A percentile compares a stretch with the other conserved stretches of the same genome.
phyloP scores from a whole-genome alignment of 768 basidiomycete genomes.

The Asterophora lycoperdoides region DNA sequence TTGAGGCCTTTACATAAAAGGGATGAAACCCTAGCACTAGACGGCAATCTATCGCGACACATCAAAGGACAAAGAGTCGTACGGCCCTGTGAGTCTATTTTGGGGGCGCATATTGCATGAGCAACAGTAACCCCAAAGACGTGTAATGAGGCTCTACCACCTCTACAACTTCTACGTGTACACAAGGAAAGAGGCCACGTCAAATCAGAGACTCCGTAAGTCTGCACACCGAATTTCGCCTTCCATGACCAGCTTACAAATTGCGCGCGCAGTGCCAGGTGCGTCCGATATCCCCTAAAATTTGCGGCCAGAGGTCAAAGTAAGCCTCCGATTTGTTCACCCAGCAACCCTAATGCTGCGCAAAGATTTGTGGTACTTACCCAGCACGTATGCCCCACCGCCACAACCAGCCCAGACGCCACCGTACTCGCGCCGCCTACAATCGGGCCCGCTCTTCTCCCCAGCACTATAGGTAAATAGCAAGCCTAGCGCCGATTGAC shows the following conservation, averaged over 20 bases:
- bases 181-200: conserved; percentile 21
- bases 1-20: too few relatives aligned
- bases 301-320: conserved; percentile 3
- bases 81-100: not conserved
- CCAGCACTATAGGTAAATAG: conserved; percentile 62
- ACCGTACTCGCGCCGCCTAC: conserved; percentile 57
- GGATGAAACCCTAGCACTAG: too few relatives aligned
- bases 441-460: conserved; percentile 58
- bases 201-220: conserved; percentile 43
- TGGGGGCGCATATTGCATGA: not conserved
- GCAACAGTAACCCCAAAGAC: too few relatives aligned
- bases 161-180: not conserved
- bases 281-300: conserved; percentile 73
- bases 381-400: conserved; percentile 80
- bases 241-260: conserved; percentile 69
- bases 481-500: conserved; percentile 64
- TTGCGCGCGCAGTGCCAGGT: conserved; percentile 73
- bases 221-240: conserved; percentile 58
- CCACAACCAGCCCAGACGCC: conserved; percentile 64
- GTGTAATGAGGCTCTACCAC: too few relatives aligned
- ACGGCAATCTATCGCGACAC: too few relatives aligned
- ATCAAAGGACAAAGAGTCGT: not conserved
- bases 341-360: too few relatives aligned
- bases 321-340: too few relatives aligned
- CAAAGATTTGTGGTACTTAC: conserved; percentile 32